phyloP scores from a whole-genome alignment of 306 rosid genomes.

The Albizia julibrissin region DNA sequence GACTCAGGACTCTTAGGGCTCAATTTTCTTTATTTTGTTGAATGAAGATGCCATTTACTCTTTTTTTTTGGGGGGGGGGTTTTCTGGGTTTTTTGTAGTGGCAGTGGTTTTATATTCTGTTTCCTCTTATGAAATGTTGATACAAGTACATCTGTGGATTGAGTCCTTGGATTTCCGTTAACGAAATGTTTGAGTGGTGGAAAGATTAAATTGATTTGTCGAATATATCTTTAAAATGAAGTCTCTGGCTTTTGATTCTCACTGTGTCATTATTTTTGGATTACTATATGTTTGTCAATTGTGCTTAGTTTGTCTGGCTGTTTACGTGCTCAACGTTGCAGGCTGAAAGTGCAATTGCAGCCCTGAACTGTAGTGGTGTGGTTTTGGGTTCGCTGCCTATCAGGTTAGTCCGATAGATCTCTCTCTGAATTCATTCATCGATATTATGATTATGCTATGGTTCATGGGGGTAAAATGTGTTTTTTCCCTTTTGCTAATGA shows the following conservation, averaged over 20 bases:
- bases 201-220: constrained; percentile 15
- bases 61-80: neutral
- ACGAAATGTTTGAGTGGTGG: constrained; percentile 18
- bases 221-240: constrained; percentile 18
- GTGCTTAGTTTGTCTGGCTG: neutral
- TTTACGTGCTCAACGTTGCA: constrained; percentile 40
- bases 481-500: neutral
- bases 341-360: constrained; percentile 99
- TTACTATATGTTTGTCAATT: constrained; percentile 11
- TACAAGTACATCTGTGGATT: neutral
- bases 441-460: no score
- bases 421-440: neutral
- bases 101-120: neutral
- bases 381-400: constrained; percentile 92
- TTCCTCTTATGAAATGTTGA: constrained; percentile 9
- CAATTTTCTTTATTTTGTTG: constrained; percentile 1
- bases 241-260: constrained; percentile 6
- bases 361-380: constrained; percentile 97
- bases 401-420: constrained; percentile 59
- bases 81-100: neutral
- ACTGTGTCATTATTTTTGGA: constrained; percentile 12
- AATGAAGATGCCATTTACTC: neutral
- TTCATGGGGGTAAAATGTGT: neutral
- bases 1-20: neutral
- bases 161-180: constrained; percentile 23